These are phyloP conservation scores for Gossypium thurberi DNA, from an alignment of 345 rosid genomes.

Conservation along the genomic window DNA sequence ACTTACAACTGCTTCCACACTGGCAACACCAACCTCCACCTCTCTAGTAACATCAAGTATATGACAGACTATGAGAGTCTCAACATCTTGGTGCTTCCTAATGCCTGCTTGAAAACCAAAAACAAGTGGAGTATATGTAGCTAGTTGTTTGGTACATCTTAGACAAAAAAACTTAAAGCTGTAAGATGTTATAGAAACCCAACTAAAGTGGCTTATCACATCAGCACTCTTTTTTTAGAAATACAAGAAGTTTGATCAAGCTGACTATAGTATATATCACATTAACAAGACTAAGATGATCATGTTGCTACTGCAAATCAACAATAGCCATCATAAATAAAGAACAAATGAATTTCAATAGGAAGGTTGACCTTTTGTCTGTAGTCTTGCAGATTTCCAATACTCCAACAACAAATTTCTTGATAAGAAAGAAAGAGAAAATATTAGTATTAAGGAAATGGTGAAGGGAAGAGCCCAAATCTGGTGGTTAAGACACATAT, in stretches of 20 bases:
- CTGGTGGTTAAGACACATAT: neutral
- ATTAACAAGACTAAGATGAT: neutral
- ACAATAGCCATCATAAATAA: neutral
- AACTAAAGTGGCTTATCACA: neutral
- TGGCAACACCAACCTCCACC: conserved; percentile 75
- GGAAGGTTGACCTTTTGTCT: conserved; percentile 28
- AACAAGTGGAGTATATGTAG: too few species aligned
- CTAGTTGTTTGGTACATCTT: too few species aligned
- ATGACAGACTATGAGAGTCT: conserved; percentile 58
- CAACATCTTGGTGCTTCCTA: conserved; percentile 46
- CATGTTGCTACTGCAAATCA: neutral
- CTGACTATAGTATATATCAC: neutral
- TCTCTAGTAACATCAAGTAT: conserved; percentile 63
- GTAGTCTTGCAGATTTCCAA: conserved; percentile 39
- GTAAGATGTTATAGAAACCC: neutral
- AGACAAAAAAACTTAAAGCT: neutral
- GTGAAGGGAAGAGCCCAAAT: neutral
- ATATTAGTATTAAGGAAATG: conserved; percentile 1
- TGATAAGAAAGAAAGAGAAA: neutral
- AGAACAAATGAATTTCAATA: neutral
- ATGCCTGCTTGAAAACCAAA: conserved; percentile 42
- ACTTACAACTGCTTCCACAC: conserved; percentile 77
- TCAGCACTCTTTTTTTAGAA: neutral
- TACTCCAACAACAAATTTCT: conserved; percentile 47
- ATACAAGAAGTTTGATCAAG: neutral